A percentile compares a stretch with the other conserved stretches of the same genome.
Evolutionary conservation across 192 early-diverging fungal species (phyloP).

Genomic region (Coemansia sp.): DNA sequence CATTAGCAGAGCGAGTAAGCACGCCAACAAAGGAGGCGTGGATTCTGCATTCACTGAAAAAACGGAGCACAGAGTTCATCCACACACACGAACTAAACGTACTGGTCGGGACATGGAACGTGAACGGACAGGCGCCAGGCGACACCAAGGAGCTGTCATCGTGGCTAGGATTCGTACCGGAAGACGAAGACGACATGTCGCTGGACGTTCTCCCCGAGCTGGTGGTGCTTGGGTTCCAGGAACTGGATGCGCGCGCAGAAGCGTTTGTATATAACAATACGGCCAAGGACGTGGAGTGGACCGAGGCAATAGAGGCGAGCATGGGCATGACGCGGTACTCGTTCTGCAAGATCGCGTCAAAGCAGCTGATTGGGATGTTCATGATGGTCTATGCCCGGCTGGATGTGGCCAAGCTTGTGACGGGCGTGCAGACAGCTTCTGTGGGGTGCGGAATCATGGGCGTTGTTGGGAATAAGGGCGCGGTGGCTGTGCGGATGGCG

Average conservation of each 20-base stretch:
- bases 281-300: constrained; percentile 83
- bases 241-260: constrained; percentile 83
- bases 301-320: constrained; percentile 64
- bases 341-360: constrained; percentile 71
- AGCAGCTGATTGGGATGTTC: constrained; percentile 90
- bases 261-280: constrained; percentile 83
- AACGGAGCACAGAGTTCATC: constrained; percentile 39
- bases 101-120: constrained; percentile 91
- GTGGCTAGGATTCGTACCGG: constrained; percentile 63
- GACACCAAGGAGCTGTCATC: constrained; percentile 49
- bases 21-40: constrained; percentile 50
- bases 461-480: constrained; percentile 94
- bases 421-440: constrained; percentile 65
- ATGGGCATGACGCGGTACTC: constrained; percentile 56
- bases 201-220: constrained; percentile 24
- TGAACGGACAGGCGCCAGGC: constrained; percentile 72
- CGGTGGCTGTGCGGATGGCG: constrained; percentile 76
- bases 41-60: constrained; percentile 43
- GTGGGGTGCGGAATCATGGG: constrained; percentile 87
- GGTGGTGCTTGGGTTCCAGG: constrained; percentile 76
- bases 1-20: constrained; percentile 22
- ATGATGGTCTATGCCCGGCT: constrained; percentile 76
- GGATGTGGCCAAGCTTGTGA: constrained; percentile 55
- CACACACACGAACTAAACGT: constrained; percentile 37
- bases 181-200: background rate